phyloP scores from a whole-genome alignment of 495 filamentous ascomycete species.

The Parathielavia hyrcaniae region DNA sequence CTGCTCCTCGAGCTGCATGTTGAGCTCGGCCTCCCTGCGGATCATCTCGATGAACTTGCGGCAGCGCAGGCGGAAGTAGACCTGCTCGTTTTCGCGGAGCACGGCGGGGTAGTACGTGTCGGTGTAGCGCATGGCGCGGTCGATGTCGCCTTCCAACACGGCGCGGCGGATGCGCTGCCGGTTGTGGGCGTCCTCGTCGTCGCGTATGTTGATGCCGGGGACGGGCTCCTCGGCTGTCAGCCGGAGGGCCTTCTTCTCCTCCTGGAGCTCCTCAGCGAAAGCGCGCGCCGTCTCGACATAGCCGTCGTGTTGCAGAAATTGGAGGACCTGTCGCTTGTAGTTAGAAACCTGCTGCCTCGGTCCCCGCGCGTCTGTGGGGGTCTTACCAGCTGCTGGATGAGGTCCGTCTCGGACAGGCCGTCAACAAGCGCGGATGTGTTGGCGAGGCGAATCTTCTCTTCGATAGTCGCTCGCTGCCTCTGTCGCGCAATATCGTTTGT shows the following conservation, averaged over 20 bases:
- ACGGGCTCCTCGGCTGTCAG: slow-evolving; percentile 48
- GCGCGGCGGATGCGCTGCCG: slow-evolving; percentile 85
- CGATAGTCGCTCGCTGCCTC: slow-evolving; percentile 54
- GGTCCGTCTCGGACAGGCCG: slow-evolving; percentile 61
- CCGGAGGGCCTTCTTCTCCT: slow-evolving; percentile 60
- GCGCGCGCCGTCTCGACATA: slow-evolving; percentile 91
- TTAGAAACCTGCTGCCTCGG: slow-evolving; percentile 10
- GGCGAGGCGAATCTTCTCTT: slow-evolving; percentile 31
- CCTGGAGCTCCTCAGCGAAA: slow-evolving; percentile 76
- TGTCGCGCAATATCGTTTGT: slow-evolving; percentile 31
- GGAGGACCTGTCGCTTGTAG: slow-evolving; percentile 54
- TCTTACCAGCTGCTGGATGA: slow-evolving; percentile 66
- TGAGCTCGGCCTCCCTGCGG: slow-evolving; percentile 65
- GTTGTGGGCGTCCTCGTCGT: slow-evolving; percentile 70
- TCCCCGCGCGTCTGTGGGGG: background rate
- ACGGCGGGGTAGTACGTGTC: slow-evolving; percentile 73
- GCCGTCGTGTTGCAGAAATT: slow-evolving; percentile 91
- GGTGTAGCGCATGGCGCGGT: slow-evolving; percentile 77
- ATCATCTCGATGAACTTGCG: slow-evolving; percentile 97
- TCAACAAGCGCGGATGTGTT: slow-evolving; percentile 55
- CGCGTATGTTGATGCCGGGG: slow-evolving; percentile 64
- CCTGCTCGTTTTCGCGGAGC: slow-evolving; percentile 74
- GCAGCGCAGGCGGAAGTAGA: slow-evolving; percentile 85
- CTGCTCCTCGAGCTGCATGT: slow-evolving; percentile 39
- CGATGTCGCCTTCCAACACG: slow-evolving; percentile 89